phyloP scores from a whole-genome alignment of 2,329 filamentous ascomycete genomes.

The Xylariaceae sp. region DNA sequence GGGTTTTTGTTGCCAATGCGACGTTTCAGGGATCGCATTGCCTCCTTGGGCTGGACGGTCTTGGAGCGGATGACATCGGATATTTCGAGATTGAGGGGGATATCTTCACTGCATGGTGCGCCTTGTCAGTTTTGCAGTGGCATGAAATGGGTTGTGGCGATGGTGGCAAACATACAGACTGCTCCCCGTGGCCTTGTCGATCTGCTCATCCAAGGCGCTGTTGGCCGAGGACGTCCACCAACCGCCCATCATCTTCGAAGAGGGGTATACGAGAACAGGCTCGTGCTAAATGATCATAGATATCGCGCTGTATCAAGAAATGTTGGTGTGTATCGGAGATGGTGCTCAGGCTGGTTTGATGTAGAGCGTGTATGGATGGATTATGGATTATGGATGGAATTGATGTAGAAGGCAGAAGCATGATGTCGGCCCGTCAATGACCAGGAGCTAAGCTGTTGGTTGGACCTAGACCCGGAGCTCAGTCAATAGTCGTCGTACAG shows the following conservation, averaged over 20 bases:
- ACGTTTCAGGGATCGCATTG: constrained; percentile 92
- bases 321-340: background rate
- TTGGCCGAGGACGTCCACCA: constrained; percentile 94
- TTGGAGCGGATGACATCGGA: constrained; percentile 97
- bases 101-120: constrained; percentile 70
- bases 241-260: constrained; percentile 69
- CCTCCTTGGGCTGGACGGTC: constrained; percentile 94
- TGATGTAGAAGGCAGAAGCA: too few species aligned
- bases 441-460: too few species aligned
- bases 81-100: constrained; percentile 95
- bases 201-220: constrained; percentile 91
- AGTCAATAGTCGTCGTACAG: too few species aligned
- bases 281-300: constrained; percentile 1
- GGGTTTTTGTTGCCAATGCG: constrained; percentile 97
- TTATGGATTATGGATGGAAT: too few species aligned
- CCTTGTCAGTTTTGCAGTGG: constrained; percentile 2
- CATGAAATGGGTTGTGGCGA: background rate
- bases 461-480: too few species aligned
- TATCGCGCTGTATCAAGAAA: too few species aligned
- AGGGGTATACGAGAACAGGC: too few species aligned
- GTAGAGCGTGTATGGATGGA: too few species aligned
- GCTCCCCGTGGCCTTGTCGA: constrained; percentile 90
- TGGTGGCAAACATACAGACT: constrained; percentile 65
- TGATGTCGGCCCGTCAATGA: too few species aligned
- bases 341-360: too few species aligned